Base-by-base conservation (phyloP, 2,329 filamentous ascomycete species). In the Aschersonia sp. region DNA sequence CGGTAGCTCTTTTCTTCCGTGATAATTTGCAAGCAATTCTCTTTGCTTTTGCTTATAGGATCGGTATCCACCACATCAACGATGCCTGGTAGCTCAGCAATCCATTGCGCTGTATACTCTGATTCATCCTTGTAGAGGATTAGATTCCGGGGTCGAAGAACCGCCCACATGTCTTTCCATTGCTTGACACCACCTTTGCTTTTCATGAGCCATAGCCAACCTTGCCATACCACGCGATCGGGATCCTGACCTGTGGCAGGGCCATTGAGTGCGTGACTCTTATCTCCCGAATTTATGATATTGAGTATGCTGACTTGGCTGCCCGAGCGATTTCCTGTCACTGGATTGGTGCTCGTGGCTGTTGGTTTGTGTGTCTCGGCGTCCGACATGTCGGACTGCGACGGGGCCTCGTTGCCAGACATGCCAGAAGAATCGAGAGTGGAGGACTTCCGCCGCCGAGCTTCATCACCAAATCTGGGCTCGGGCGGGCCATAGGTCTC, bases 131-230 rank as follows among this genome's bases (percentile, higher is more conserved):
- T 95, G 72, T 98, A 98, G 30, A 97, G 76, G 12, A 87, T 84
- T 32, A 98, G 70, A 52, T 85, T 88, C 46, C 84, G 81, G 1
- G 87, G 83, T 32, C 92, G 84, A 46, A 98, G 74, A 0, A 97
- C 92, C 10, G 84, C 84, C 92, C 92, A 97, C 50, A 88, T 75
- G 56, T 87, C 83, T 70, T 95, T 95, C 92, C 92, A 98, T 58
- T 94, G 85, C 44, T 84, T 81, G 47, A 98, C 72, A 7, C 88
- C 87, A 29, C 83, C 75, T 58, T 87, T 89, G 51, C 82, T 85
- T 56, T 86, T 87, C 48, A 95, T 76, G 51, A 87, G 80, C 63
- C 86, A 84, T 32, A 97, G 77, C 73, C 87, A 89, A 46, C 90
- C 89, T 60, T 97, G 88, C 76, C 86, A 95, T 43, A 97, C 77